Percentiles rank a stretch among this genome's conserved stretches.
Evolutionary conservation across 257 asterid genomes (phyloP).

Genomic region (Thymus quinquecostatus): DNA sequence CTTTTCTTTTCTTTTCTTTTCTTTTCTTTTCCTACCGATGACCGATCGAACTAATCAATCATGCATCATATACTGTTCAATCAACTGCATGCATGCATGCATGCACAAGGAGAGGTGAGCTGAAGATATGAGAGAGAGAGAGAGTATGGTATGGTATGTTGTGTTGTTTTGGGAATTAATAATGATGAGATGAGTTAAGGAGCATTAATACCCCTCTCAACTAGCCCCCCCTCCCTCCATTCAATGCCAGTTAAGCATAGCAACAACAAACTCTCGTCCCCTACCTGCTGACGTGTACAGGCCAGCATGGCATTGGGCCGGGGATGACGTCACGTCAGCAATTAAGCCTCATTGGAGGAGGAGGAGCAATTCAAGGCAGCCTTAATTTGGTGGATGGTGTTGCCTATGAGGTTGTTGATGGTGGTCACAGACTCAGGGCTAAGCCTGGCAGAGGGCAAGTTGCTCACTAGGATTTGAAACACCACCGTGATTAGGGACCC

Average conservation of each 20-base stretch:
- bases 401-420: conserved; percentile 74
- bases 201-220: conserved; percentile 63
- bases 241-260: conserved; percentile 29
- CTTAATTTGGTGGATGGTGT: conserved; percentile 87
- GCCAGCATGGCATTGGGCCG: not conserved
- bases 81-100: no score
- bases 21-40: not conserved
- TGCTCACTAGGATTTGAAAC: conserved; percentile 89
- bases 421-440: conserved; percentile 86
- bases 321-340: conserved; percentile 29
- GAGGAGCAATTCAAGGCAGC: conserved; percentile 69
- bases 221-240: conserved; percentile 43
- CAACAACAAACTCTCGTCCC: conserved; percentile 1
- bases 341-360: conserved; percentile 20
- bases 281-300: conserved; percentile 15
- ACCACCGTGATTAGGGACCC: conserved; percentile 87
- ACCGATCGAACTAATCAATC: conserved; percentile 24
- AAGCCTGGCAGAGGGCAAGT: conserved; percentile 75
- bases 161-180: conserved; percentile 2
- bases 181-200: not conserved
- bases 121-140: not conserved
- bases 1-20: no score
- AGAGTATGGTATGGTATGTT: not conserved
- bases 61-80: no score
- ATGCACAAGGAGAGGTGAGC: no score